These are phyloP conservation scores for Periconia digitata DNA, from an alignment of 2,329 filamentous ascomycete species.

Conservation along the genomic window DNA sequence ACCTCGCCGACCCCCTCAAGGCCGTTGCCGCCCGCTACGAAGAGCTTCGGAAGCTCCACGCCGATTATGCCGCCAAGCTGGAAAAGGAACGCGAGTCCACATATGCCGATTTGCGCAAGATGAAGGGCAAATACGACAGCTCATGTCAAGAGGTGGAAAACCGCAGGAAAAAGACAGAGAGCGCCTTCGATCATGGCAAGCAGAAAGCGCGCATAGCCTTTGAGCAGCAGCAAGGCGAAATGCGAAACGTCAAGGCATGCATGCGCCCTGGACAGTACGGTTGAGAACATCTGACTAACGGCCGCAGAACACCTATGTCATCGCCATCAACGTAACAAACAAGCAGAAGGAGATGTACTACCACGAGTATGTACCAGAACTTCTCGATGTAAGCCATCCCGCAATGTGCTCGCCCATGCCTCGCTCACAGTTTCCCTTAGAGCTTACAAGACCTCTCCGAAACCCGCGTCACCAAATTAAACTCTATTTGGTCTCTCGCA, in stretches of 20 bases:
- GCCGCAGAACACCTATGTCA: slow-evolving; percentile 83
- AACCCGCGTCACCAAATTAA: slow-evolving; percentile 80
- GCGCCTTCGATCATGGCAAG: slow-evolving; percentile 83
- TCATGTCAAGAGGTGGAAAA: slow-evolving; percentile 94
- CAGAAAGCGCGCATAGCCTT: slow-evolving; percentile 87
- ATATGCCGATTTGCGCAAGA: slow-evolving; percentile 84
- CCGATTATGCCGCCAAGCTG: slow-evolving; percentile 83
- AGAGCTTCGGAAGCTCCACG: slow-evolving; percentile 87
- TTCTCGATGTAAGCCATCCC: slow-evolving; percentile 70
- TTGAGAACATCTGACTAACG: slow-evolving; percentile 22
- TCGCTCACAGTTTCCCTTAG: slow-evolving; percentile 31
- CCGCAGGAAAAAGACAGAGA: slow-evolving; percentile 91
- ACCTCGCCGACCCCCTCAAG: slow-evolving; percentile 86
- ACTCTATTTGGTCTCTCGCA: slow-evolving; percentile 81
- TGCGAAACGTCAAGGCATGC: slow-evolving; percentile 83
- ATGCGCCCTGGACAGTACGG: background rate
- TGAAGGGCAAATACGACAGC: slow-evolving; percentile 89
- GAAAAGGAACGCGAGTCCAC: slow-evolving; percentile 85
- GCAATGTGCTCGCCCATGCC: background rate
- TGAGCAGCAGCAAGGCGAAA: slow-evolving; percentile 88
- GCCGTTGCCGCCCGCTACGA: slow-evolving; percentile 75
- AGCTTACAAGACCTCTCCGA: slow-evolving; percentile 89
- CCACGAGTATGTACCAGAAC: slow-evolving; percentile 91
- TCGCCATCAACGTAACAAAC: slow-evolving; percentile 94
- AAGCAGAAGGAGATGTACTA: slow-evolving; percentile 98